These are phyloP conservation scores for Phytophthora aleatoria DNA, from an alignment of 352 stramenopile genomes.

Conservation along the genomic window DNA sequence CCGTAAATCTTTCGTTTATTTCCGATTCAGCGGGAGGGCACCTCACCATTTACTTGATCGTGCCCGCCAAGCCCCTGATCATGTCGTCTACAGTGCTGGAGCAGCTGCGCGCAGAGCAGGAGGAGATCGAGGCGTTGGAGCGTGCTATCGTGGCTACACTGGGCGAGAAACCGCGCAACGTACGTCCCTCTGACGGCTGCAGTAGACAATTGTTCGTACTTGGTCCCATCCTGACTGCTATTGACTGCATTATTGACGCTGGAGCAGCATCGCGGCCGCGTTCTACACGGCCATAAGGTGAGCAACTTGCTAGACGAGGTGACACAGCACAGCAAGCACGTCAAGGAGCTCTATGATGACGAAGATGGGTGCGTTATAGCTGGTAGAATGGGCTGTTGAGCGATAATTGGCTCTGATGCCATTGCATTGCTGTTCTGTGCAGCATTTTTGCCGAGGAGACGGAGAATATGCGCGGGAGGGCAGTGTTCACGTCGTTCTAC, in stretches of 20 bases:
- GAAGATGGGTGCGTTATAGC: constrained; percentile 66
- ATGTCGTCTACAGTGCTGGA: constrained; percentile 90
- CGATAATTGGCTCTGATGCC: background rate
- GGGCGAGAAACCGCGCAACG: constrained; percentile 81
- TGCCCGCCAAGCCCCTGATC: background rate
- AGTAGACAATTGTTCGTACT: background rate
- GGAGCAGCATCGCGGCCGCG: constrained; percentile 71
- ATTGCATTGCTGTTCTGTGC: constrained; percentile 3
- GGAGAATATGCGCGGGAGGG: constrained; percentile 73
- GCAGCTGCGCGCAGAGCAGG: constrained; percentile 79
- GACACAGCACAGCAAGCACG: constrained; percentile 66
- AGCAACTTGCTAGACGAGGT: constrained; percentile 81
- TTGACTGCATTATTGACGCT: constrained; percentile 6
- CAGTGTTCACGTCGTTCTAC: constrained; percentile 90
- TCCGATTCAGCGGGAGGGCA: constrained; percentile 13
- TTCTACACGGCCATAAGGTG: constrained; percentile 86
- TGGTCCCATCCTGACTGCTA: background rate
- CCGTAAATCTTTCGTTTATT: constrained; percentile 19
- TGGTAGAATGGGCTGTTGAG: background rate
- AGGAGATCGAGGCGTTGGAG: constrained; percentile 83
- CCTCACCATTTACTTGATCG: constrained; percentile 11
- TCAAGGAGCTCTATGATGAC: constrained; percentile 83
- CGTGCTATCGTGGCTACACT: constrained; percentile 73
- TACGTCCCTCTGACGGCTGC: constrained; percentile 37
- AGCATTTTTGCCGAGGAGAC: constrained; percentile 83